phyloP scores from a whole-genome alignment of 78 protist genomes.

The Dictyostelium purpureum region DNA sequence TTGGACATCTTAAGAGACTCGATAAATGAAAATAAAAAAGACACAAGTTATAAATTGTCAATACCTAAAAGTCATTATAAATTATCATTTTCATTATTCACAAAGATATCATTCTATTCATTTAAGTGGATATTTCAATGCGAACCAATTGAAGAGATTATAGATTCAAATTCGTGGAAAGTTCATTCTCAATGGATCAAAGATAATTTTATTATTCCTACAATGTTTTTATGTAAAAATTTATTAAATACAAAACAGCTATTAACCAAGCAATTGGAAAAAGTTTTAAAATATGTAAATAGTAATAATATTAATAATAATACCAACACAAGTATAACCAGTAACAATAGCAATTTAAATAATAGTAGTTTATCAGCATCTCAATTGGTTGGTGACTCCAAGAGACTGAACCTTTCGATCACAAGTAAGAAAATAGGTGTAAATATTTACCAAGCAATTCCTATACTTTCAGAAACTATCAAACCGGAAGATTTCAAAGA shows the following conservation, averaged over 20 bases:
- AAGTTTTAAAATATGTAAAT: not conserved
- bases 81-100: not conserved
- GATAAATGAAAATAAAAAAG: conserved; percentile 4
- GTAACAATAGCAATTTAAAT: not conserved
- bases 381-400: not conserved
- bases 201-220: conserved; percentile 19
- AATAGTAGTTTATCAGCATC: not conserved
- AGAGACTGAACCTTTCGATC: too few species aligned
- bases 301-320: not conserved
- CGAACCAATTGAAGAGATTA: conserved; percentile 26
- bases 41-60: not conserved
- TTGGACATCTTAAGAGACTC: not conserved
- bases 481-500: not conserved
- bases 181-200: conserved; percentile 25
- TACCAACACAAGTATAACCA: not conserved
- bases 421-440: too few species aligned
- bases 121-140: conserved; percentile 44
- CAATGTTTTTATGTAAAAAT: not conserved
- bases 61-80: not conserved
- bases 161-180: conserved; percentile 16
- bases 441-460: not conserved
- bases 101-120: conserved; percentile 44
- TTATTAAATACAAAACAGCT: not conserved
- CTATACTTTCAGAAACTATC: not conserved
- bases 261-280: not conserved